Percentiles rank a stretch among this genome's conserved stretches.
Conservation (phyloP, 306 rosid species). For the Canavalia gladiata region DNA sequence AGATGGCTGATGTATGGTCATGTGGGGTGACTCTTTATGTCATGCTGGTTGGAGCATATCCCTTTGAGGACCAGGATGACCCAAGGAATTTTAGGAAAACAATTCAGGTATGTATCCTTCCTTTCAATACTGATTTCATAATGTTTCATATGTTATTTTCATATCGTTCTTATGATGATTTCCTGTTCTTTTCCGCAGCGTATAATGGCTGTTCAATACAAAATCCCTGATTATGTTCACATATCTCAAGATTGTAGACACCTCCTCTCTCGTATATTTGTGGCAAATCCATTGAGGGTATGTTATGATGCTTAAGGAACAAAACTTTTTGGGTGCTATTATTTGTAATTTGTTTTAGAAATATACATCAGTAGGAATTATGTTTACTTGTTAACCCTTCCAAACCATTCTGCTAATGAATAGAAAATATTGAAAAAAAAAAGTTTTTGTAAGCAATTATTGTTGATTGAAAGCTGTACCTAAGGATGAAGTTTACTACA, state of each 20-base stretch:
- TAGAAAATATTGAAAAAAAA: neutral
- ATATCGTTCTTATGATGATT: conserved; percentile 32
- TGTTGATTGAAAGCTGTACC: conserved; percentile 13
- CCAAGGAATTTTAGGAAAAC: conserved; percentile 81
- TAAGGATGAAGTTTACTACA: conserved; percentile 20
- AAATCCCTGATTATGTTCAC: conserved; percentile 82
- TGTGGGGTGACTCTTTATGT: conserved; percentile 88
- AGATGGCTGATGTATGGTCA: conserved; percentile 91
- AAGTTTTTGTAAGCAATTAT: conserved; percentile 16
- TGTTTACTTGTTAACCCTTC: conserved; percentile 6
- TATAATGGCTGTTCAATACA: conserved; percentile 81
- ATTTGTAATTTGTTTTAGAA: neutral
- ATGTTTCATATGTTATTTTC: conserved; percentile 26
- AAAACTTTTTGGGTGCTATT: neutral
- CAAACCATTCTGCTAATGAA: neutral
- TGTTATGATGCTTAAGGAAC: conserved; percentile 29
- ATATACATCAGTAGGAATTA: neutral
- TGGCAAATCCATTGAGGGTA: conserved; percentile 73
- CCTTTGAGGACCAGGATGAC: conserved; percentile 85
- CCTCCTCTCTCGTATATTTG: conserved; percentile 76
- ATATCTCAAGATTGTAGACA: conserved; percentile 78
- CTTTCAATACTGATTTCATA: neutral
- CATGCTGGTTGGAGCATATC: conserved; percentile 85
- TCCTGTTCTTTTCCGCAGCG: conserved; percentile 54
- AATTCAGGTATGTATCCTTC: conserved; percentile 63